Evolutionary conservation across 192 early-diverging fungal genomes (phyloP), one percentile per base, ranked within the genome.

Genomic region (Anaeromyces robustus): DNA sequence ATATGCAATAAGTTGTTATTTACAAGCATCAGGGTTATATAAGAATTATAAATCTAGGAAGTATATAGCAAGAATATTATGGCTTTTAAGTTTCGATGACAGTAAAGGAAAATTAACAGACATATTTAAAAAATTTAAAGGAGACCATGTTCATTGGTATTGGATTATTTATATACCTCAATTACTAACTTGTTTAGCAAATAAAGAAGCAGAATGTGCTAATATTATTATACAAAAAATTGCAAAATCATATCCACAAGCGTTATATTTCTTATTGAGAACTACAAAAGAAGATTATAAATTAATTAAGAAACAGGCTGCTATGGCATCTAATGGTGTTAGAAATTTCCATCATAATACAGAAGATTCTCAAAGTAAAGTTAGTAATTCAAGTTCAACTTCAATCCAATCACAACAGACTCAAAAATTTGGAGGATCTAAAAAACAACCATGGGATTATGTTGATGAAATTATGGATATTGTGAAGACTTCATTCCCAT

Each of bases 81-180:
- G 96, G 96, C 85, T 99, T 77, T 89, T 99, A 80, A 86, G 80
- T 30, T 89, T 94, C 79, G 91, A 96, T 85, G 94, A 95, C 85
- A 94, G 97, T 85, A 87, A 89, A 77, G 91, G 92, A 4, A 92
- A 87, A 28, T 89, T 99, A 39, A 88, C 92, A 77, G 89, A 91
- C 28, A 92, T 93, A 7, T 96, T 95, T 83, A 94, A 97, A 78
- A 89, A 89, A 2, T 97, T 94, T 89, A 97, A 96, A 81, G 92
- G 92, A 29, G 98, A 98, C 31, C 89, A 92, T 80, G 95, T 95
- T 22, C 89, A 94, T 18, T 98, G 96, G 97, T 96, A 97, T 87
- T 99, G 98, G 98, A 96, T 96, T 80, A 96, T 94, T 0, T 97
- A 98, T 82, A 96, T 99, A 78, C 97, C 98, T 7, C 96, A 99